These are phyloP conservation scores for Extremus antarcticus DNA, from an alignment of 495 filamentous ascomycete genomes.

Conservation along the genomic window DNA sequence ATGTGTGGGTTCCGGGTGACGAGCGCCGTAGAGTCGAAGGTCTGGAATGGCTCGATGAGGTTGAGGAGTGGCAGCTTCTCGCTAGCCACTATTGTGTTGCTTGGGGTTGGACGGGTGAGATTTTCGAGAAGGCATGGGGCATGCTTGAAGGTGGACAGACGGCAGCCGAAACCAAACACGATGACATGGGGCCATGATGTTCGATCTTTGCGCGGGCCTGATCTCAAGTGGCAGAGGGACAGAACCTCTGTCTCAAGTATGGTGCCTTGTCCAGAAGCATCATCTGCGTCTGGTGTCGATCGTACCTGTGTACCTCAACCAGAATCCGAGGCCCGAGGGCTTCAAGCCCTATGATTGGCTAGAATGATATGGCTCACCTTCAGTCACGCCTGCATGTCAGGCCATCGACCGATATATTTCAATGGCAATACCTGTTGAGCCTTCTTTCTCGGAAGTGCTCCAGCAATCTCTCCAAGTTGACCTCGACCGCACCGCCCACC, in stretches of 20 bases:
- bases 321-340: too few relatives aligned
- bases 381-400: neutral
- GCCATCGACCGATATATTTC: neutral
- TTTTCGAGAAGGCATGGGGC: slow-evolving; percentile 19
- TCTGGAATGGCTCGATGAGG: slow-evolving; percentile 85
- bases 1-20: slow-evolving; percentile 48
- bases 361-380: neutral
- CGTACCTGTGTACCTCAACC: too few relatives aligned
- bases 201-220: neutral
- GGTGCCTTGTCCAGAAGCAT: too few relatives aligned
- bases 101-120: slow-evolving; percentile 62
- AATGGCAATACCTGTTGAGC: too few relatives aligned
- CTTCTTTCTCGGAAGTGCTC: too few relatives aligned
- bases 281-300: too few relatives aligned
- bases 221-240: too few relatives aligned
- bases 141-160: slow-evolving; percentile 7
- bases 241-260: too few relatives aligned
- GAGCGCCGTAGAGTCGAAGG: slow-evolving; percentile 72
- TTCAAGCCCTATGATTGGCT: neutral
- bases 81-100: slow-evolving; percentile 81
- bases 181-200: neutral
- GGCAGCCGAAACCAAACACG: neutral
- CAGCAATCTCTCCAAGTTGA: too few relatives aligned
- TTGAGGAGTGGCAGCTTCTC: slow-evolving; percentile 87
- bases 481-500: neutral